phyloP scores from a whole-genome alignment of 169 alveolate species.

The Plasmodium falciparum region DNA sequence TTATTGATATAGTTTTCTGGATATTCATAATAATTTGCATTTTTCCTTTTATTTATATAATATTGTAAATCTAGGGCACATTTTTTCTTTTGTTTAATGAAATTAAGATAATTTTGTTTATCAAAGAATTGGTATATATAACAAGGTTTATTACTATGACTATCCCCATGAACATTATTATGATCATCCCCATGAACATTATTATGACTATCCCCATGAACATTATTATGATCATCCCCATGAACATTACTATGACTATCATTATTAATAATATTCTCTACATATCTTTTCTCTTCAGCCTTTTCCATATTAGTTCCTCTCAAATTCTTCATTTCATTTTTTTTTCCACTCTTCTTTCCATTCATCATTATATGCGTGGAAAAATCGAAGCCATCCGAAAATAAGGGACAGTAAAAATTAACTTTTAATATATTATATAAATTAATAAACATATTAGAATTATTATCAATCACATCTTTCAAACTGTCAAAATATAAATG shows the following conservation, averaged over 20 bases:
- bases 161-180: no score
- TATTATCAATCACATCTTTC: constrained; percentile 11
- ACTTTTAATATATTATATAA: constrained; percentile 26
- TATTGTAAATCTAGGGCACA: constrained; percentile 40
- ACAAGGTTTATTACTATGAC: no score
- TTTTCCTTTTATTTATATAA: constrained; percentile 8
- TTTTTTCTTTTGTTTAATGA: constrained; percentile 11
- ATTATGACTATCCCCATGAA: no score
- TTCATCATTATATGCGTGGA: no score
- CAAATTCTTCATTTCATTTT: background rate
- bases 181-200: no score
- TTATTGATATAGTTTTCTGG: constrained; percentile 13
- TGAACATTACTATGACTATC: no score
- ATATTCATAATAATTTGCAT: background rate
- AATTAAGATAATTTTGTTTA: background rate
- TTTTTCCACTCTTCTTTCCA: background rate
- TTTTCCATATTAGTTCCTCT: background rate
- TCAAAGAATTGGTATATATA: background rate
- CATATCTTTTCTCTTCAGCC: no score
- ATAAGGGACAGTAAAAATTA: constrained; percentile 23
- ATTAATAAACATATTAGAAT: constrained; percentile 36
- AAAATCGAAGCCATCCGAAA: background rate
- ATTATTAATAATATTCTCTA: no score
- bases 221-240: no score
- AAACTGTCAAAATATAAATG: constrained; percentile 28